Evolutionary conservation across 306 rosid species (phyloP).

Genomic region (Ormosia emarginata): DNA sequence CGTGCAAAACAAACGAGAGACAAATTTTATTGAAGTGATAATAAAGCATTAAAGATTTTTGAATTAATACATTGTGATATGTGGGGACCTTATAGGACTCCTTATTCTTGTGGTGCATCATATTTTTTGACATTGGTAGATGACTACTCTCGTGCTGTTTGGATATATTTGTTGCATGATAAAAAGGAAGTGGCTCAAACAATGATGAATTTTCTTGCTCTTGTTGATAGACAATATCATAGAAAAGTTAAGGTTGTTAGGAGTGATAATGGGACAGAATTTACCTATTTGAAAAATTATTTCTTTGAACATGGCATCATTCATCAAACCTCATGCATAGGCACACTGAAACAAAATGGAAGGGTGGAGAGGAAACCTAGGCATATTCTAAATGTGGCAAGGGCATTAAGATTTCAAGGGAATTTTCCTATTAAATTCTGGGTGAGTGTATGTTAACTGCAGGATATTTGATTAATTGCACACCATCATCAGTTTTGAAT

Average conservation of each 20-base stretch:
- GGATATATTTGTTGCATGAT: not conserved
- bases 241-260: not conserved
- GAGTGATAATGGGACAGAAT: not conserved
- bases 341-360: no score
- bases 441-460: not conserved
- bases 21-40: not conserved
- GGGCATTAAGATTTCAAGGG: not conserved
- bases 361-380: no score
- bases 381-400: no score
- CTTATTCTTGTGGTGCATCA: not conserved
- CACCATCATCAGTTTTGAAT: not conserved
- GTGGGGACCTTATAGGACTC: not conserved
- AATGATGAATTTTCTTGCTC: not conserved
- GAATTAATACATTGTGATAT: not conserved
- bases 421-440: not conserved
- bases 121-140: not conserved
- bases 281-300: not conserved
- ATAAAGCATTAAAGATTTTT: not conserved
- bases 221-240: not conserved
- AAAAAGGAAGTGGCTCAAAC: not conserved
- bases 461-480: not conserved
- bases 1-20: no score
- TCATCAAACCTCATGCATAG: no score
- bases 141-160: not conserved
- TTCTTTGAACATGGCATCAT: no score